phyloP scores from a whole-genome alignment of 495 filamentous ascomycete genomes.

The Xylaria cubensis region DNA sequence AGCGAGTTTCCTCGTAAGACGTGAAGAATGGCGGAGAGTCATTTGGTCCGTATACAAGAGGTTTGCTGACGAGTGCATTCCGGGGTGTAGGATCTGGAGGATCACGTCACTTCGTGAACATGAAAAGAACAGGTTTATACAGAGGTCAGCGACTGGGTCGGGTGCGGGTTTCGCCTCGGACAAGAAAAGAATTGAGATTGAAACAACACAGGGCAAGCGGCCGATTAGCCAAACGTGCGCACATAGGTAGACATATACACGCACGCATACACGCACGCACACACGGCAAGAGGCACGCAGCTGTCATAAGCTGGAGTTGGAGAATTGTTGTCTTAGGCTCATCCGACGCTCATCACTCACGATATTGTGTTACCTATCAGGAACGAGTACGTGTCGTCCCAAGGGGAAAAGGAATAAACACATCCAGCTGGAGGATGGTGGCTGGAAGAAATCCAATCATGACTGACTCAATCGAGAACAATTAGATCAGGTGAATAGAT shows the following conservation, averaged over 20 bases:
- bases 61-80: neutral
- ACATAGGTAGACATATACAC: conserved; percentile 6
- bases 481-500: neutral
- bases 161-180: conserved; percentile 2
- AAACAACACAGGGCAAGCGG: conserved; percentile 18
- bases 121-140: conserved; percentile 7
- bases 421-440: neutral
- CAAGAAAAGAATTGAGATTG: conserved; percentile 6
- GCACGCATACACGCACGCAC: neutral
- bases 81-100: conserved; percentile 12
- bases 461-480: neutral
- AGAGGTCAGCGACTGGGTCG: neutral
- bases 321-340: neutral
- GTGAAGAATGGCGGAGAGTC: conserved; percentile 8
- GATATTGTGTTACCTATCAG: neutral
- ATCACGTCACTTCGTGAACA: conserved; percentile 1
- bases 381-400: neutral
- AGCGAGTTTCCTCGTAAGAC: conserved; percentile 14
- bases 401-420: neutral
- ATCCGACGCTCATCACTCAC: neutral
- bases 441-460: neutral
- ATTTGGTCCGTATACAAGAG: neutral
- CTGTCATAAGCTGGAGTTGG: neutral
- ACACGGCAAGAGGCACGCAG: neutral
- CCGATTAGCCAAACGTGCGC: neutral